Evolutionary conservation across 2,329 filamentous ascomycete genomes (phyloP), one percentile per base, ranked within the genome.

Genomic region (Fusarium sp.): DNA sequence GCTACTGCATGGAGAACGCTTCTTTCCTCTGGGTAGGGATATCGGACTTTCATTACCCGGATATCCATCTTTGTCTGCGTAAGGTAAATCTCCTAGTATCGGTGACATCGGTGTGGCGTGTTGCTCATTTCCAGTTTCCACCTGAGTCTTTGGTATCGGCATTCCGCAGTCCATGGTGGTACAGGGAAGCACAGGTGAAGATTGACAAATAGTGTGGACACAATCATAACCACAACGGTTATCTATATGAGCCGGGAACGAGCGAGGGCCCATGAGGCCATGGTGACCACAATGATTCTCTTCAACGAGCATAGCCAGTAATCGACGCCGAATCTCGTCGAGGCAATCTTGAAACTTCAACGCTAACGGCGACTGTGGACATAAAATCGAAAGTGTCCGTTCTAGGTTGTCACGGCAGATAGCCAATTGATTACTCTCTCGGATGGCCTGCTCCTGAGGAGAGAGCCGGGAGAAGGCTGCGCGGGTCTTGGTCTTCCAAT

Each of bases 341-440:
- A 56, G 45, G 8, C 28, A 36, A 31, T 56, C 26, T 20, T 56
- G 41, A 31, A 56, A 28, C 36, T 56, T 38, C 15, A 28, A 9
- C 26, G 42, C 53, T 30, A 56, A 8, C 4, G 33, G 26, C 11
- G 18, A 37, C 10, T 38, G n/a, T 11, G 56, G 56, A 18, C 18
- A 23, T 31, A 59, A 26, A 33, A 59, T 44, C 20, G 46, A 54
- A 12, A 59, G 56, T 26, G 56, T 53, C 56, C 45, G 38, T 31
- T 59, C 56, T 28, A 59, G 47, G 18, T 37, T 59, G 20, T 49
- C 40, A 15, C 42, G 47, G 49, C 56, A 59, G 15, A 59, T 34
- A 9, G 34, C 31, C 20, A 59, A 31, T 20, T 59, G 56, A 33
- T 42, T 59, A 18, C 37, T 16, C n/a, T 44, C 34, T 34, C 56